These are phyloP conservation scores for Glarea lozoyensis DNA, from an alignment of 495 filamentous ascomycete species.

Conservation along the genomic window DNA sequence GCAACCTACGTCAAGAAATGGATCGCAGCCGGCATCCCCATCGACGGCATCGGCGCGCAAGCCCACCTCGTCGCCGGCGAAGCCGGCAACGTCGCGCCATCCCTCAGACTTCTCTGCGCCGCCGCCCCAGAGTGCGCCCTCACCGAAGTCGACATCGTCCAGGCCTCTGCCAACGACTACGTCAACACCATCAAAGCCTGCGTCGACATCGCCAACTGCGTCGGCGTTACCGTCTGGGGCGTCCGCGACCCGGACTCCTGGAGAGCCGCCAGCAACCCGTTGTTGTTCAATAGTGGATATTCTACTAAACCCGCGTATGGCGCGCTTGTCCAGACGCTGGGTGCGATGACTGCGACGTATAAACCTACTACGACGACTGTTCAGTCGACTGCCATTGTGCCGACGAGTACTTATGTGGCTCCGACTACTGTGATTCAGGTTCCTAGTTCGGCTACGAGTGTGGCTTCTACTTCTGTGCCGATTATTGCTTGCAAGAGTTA, in stretches of 20 bases:
- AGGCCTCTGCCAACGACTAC: constrained; percentile 50
- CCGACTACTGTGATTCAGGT: too few relatives aligned
- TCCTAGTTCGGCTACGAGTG: too few relatives aligned
- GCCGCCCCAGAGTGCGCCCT: constrained; percentile 48
- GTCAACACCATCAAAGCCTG: constrained; percentile 49
- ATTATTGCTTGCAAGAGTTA: too few relatives aligned
- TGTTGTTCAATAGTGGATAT: constrained; percentile 58
- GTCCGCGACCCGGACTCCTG: constrained; percentile 61
- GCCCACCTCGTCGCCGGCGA: constrained; percentile 46
- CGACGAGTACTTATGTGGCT: too few relatives aligned
- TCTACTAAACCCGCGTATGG: constrained; percentile 57
- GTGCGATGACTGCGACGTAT: constrained; percentile 40
- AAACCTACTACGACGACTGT: too few relatives aligned
- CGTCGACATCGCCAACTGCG: constrained; percentile 52
- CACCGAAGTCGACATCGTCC: constrained; percentile 59
- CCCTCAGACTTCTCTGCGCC: constrained; percentile 48
- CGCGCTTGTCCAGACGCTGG: constrained; percentile 36
- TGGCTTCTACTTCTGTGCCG: too few relatives aligned
- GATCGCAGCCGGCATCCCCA: constrained; percentile 55
- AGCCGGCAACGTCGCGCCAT: constrained; percentile 32
- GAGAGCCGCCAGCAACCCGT: constrained; percentile 48
- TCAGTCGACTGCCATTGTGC: too few relatives aligned
- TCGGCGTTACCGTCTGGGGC: constrained; percentile 73
- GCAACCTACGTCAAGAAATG: constrained; percentile 56
- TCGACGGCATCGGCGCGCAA: constrained; percentile 56